phyloP scores from a whole-genome alignment of 2,329 filamentous ascomycete genomes.

The Taxawa tesnikishii region DNA sequence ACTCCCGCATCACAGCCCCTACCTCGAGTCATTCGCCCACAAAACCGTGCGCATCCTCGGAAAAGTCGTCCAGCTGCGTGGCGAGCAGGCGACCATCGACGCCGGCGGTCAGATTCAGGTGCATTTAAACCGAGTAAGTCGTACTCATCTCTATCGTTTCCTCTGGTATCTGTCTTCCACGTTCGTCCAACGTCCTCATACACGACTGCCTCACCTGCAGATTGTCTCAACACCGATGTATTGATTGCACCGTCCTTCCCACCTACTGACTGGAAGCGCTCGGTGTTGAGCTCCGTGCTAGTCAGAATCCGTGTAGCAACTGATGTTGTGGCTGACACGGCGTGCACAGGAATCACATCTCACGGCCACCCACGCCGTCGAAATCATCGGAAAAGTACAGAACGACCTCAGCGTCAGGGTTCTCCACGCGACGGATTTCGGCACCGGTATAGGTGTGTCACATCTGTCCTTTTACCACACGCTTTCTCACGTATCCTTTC shows the following conservation, averaged over 20 bases:
- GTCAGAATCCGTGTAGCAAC: too few species aligned
- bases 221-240: too few species aligned
- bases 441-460: constrained; percentile 54
- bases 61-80: constrained; percentile 69
- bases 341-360: constrained; percentile 56
- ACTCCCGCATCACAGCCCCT: constrained; percentile 70
- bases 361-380: constrained; percentile 54
- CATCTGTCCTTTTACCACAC: not conserved
- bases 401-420: constrained; percentile 60
- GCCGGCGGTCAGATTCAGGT: constrained; percentile 65
- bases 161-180: too few species aligned
- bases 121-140: constrained; percentile 58
- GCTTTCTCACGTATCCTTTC: constrained; percentile 3
- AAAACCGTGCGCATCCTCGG: constrained; percentile 75
- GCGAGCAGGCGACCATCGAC: constrained; percentile 69
- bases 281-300: too few species aligned
- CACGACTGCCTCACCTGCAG: too few species aligned
- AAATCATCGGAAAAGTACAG: constrained; percentile 72
- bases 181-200: too few species aligned
- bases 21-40: constrained; percentile 61
- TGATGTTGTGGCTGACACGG: constrained; percentile 1
- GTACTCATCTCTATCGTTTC: too few species aligned
- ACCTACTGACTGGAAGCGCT: too few species aligned
- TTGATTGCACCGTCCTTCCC: too few species aligned
- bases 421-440: constrained; percentile 57